These are phyloP conservation scores for Alternaria brassicae DNA, from an alignment of 2,329 filamentous ascomycete species.

Conservation along the genomic window DNA sequence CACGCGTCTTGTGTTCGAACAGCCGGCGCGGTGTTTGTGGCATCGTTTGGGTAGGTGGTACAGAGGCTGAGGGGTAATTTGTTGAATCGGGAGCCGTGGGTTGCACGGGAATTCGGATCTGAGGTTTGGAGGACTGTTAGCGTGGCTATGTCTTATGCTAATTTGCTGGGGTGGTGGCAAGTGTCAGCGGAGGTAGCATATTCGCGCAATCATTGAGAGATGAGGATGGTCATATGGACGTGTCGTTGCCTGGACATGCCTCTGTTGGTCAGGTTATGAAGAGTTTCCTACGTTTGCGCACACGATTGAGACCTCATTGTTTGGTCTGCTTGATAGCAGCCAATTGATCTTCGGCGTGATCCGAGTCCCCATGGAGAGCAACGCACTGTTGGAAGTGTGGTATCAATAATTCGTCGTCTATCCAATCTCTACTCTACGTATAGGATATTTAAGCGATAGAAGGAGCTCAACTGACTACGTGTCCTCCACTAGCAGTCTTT, in stretches of 20 bases:
- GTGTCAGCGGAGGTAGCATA: not conserved
- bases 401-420: conserved; percentile 1
- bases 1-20: not conserved
- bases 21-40: not conserved
- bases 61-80: not conserved
- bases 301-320: not conserved
- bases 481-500: conserved; percentile 18
- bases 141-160: not conserved
- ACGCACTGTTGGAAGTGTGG: not conserved
- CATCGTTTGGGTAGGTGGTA: not conserved
- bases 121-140: not conserved
- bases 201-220: not conserved
- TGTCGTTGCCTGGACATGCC: not conserved
- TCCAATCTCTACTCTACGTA: not conserved
- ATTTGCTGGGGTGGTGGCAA: not conserved
- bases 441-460: not conserved
- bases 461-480: not conserved
- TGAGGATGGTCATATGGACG: not conserved
- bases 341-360: not conserved
- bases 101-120: not conserved
- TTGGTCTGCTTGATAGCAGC: not conserved
- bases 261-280: not conserved
- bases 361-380: not conserved
- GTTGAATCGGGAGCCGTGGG: not conserved
- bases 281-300: not conserved